Percentiles rank a stretch among this genome's conserved stretches.
These are phyloP conservation scores for Picea abies DNA, from an alignment of 83 land plant species.

Conservation along the genomic window DNA sequence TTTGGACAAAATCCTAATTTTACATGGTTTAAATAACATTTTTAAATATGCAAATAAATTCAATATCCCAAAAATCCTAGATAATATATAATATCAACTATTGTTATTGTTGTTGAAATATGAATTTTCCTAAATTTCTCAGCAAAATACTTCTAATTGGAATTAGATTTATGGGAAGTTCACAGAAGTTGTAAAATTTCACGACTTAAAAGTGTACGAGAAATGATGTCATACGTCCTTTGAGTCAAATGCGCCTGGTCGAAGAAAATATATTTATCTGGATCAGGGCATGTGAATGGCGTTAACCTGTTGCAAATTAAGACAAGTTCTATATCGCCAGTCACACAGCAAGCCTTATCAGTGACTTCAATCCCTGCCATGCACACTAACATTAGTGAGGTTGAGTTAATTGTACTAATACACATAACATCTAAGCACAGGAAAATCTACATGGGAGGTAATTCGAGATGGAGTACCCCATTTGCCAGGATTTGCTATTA, in stretches of 20 bases:
- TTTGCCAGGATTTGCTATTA: background rate
- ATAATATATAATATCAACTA: too few relatives aligned
- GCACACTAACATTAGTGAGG: background rate
- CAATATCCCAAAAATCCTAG: too few relatives aligned
- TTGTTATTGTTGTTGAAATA: too few relatives aligned
- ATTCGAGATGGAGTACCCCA: background rate
- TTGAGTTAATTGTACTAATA: too few relatives aligned
- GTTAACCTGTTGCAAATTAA: slow-evolving; percentile 23
- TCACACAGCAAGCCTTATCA: slow-evolving; percentile 33
- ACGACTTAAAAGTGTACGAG: background rate
- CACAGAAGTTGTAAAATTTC: background rate
- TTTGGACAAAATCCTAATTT: too few relatives aligned
- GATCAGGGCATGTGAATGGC: slow-evolving; percentile 35
- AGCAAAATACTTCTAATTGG: too few relatives aligned
- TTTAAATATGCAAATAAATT: too few relatives aligned
- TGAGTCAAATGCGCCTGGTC: slow-evolving; percentile 35
- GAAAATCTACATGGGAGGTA: background rate
- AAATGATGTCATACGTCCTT: slow-evolving; percentile 13
- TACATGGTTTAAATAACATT: too few relatives aligned
- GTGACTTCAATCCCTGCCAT: slow-evolving; percentile 32
- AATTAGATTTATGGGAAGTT: background rate
- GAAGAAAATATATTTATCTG: slow-evolving; percentile 47
- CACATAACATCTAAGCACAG: background rate
- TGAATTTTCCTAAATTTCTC: too few relatives aligned
- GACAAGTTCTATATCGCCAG: slow-evolving; percentile 34